Evolutionary conservation across 2,329 filamentous ascomycete genomes (phyloP).

Genomic region (Ceratocystis lukuohia): DNA sequence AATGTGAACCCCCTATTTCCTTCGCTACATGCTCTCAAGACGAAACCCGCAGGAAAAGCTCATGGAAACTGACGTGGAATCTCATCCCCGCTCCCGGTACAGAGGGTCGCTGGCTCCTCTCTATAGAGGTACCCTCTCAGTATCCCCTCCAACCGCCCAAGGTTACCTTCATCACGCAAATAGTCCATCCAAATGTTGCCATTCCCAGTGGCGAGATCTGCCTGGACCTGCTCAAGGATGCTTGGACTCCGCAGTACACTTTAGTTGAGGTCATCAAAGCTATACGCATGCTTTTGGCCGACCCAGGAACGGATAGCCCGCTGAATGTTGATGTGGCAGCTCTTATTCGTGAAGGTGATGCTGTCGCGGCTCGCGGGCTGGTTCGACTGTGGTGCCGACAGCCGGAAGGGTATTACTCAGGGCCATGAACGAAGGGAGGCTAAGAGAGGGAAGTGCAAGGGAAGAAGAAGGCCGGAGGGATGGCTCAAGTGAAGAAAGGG

Average conservation of each 20-base stretch:
- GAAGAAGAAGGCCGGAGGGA: not conserved
- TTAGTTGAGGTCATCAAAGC: constrained; percentile 61
- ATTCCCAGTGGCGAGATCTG: constrained; percentile 76
- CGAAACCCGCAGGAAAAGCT: not conserved
- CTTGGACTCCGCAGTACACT: constrained; percentile 78
- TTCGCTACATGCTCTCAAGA: not conserved
- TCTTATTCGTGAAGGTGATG: constrained; percentile 54
- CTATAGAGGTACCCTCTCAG: constrained; percentile 57
- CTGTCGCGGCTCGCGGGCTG: constrained; percentile 51
- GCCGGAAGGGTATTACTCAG: constrained; percentile 19
- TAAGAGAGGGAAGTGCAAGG: not conserved
- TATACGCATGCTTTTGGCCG: constrained; percentile 53
- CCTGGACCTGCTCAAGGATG: constrained; percentile 66
- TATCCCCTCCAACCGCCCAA: constrained; percentile 71
- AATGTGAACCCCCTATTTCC: constrained; percentile 20
- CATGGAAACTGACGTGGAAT: not conserved
- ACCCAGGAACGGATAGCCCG: constrained; percentile 59
- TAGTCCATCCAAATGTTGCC: constrained; percentile 70
- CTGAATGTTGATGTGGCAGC: constrained; percentile 68
- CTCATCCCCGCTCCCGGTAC: constrained; percentile 11
- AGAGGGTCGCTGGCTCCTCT: constrained; percentile 70
- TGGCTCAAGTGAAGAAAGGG: not conserved
- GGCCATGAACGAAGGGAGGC: constrained; percentile 7
- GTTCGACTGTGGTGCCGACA: constrained; percentile 54
- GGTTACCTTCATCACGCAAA: constrained; percentile 68